A percentile compares a stretch with the other conserved stretches of the same genome.
These are phyloP conservation scores for Phaeosphaeriaceae sp. DNA, from an alignment of 2,329 filamentous ascomycete species.

Conservation along the genomic window DNA sequence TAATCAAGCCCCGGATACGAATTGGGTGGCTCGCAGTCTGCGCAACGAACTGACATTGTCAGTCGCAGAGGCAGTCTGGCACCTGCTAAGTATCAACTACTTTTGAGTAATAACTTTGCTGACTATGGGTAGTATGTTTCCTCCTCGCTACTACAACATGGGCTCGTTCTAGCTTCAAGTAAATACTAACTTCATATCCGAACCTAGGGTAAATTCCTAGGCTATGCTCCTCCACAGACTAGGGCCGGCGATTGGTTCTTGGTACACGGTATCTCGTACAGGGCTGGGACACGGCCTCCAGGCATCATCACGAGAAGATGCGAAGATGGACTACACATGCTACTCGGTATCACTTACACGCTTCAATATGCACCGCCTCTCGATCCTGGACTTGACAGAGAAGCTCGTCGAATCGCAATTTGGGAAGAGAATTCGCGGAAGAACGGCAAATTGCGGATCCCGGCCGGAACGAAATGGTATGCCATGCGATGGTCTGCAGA, in stretches of 20 bases:
- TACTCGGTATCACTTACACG: background rate
- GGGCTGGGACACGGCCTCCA: background rate
- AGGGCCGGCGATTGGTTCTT: background rate
- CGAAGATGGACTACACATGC: background rate
- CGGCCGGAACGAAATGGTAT: background rate
- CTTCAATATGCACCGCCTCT: background rate
- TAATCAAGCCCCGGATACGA: background rate
- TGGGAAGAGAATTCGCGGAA: background rate
- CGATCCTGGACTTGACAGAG: background rate
- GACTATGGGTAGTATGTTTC: background rate
- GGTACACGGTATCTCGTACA: background rate
- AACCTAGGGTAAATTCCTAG: background rate
- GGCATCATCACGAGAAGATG: background rate
- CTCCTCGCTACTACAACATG: background rate
- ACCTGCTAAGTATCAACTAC: background rate
- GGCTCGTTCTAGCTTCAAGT: background rate
- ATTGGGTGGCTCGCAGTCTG: background rate
- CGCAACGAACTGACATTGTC: constrained; percentile 4
- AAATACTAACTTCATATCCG: background rate
- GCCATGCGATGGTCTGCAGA: background rate
- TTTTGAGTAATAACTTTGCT: background rate
- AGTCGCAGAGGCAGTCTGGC: background rate
- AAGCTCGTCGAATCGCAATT: background rate
- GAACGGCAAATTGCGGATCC: background rate
- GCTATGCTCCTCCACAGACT: background rate